Conservation (phyloP, 1,139 yeast species). For the Kodamaea sp. region DNA sequence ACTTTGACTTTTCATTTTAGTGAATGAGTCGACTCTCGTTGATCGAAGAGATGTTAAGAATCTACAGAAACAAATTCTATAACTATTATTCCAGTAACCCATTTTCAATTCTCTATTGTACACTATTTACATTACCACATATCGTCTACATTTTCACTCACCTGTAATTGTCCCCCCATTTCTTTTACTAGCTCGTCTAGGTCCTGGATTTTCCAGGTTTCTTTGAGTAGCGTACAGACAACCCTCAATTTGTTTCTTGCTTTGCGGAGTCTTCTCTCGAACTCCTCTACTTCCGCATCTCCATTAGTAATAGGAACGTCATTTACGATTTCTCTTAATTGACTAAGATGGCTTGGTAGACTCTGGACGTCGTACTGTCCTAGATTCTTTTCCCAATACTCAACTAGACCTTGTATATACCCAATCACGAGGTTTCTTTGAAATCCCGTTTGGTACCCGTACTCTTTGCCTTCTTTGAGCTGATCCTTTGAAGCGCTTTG, state of each 20-base stretch:
- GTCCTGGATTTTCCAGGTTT: slow-evolving; percentile 32
- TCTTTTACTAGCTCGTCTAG: slow-evolving; percentile 36
- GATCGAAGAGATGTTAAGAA: no score
- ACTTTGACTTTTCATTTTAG: slow-evolving; percentile 35
- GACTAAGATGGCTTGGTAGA: slow-evolving; percentile 30
- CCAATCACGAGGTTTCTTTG: slow-evolving; percentile 69
- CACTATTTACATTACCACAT: slow-evolving; percentile 38
- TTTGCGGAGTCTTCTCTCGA: slow-evolving; percentile 45
- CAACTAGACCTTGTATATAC: slow-evolving; percentile 56
- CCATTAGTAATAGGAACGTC: slow-evolving; percentile 33
- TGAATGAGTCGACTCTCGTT: no score
- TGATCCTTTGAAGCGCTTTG: slow-evolving; percentile 42
- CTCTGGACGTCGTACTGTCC: slow-evolving; percentile 19
- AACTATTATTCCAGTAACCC: background rate
- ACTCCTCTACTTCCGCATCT: slow-evolving; percentile 49
- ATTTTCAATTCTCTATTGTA: background rate
- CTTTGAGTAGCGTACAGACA: slow-evolving; percentile 38
- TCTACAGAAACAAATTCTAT: no score
- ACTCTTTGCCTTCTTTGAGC: slow-evolving; percentile 69
- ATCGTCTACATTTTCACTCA: slow-evolving; percentile 43
- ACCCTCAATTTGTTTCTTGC: slow-evolving; percentile 57
- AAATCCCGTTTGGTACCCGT: slow-evolving; percentile 78
- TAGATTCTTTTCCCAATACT: slow-evolving; percentile 32
- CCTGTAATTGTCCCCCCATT: slow-evolving; percentile 42
- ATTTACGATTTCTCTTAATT: slow-evolving; percentile 25